Conservation (phyloP, 805 yeast genomes). For the Candida ovalis region DNA sequence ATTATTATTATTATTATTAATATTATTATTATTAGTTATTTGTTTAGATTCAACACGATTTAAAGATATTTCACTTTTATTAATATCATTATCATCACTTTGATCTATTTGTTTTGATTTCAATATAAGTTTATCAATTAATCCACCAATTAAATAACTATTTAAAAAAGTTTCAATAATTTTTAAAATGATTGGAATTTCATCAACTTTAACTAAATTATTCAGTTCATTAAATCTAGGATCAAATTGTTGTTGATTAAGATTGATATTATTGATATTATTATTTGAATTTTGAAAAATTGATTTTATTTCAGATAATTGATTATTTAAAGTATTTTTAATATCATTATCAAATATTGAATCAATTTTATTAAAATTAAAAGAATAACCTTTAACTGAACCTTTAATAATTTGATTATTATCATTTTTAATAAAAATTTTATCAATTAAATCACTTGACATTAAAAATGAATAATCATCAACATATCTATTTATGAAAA, state of each 20-base stretch:
- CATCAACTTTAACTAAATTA: conserved; percentile 20
- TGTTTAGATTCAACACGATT: not conserved
- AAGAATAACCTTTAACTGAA: conserved; percentile 26
- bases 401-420: conserved; percentile 15
- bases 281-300: conserved; percentile 18
- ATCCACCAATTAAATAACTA: conserved; percentile 33
- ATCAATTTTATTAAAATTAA: conserved; percentile 23
- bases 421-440: conserved; percentile 14
- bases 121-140: conserved; percentile 28
- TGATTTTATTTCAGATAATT: conserved; percentile 26
- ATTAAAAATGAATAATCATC: conserved; percentile 28
- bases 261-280: not conserved
- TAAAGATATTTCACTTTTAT: not conserved
- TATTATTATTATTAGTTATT: not conserved
- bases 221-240: not conserved
- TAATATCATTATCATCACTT: conserved; percentile 20
- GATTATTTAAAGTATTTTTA: conserved; percentile 17
- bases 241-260: not conserved
- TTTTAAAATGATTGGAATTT: conserved; percentile 33
- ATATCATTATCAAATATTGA: conserved; percentile 20
- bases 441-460: conserved; percentile 18
- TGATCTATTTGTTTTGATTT: conserved; percentile 34
- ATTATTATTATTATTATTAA: not conserved
- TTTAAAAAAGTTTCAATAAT: conserved; percentile 33
- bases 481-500: conserved; percentile 28